These are phyloP conservation scores for Cydonia oblonga DNA, from an alignment of 331 rosid genomes.

Conservation along the genomic window DNA sequence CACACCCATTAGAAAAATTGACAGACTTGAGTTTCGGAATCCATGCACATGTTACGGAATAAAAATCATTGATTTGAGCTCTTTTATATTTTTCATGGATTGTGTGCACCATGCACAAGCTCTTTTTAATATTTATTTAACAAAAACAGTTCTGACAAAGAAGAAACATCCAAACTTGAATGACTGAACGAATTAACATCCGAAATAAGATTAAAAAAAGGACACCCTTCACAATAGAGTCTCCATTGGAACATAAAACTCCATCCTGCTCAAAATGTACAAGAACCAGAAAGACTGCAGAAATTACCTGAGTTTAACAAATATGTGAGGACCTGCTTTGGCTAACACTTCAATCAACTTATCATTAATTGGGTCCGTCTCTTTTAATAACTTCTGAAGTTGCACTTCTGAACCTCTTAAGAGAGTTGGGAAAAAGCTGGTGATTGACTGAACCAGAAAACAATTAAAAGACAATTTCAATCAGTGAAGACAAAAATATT, in stretches of 20 bases:
- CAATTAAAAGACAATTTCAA: constrained; percentile 9
- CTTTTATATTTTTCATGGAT: neutral
- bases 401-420: constrained; percentile 57
- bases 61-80: neutral
- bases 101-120: neutral
- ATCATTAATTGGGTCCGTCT: constrained; percentile 34
- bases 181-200: neutral
- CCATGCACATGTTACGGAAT: neutral
- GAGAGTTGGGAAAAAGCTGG: constrained; percentile 59
- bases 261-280: neutral
- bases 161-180: neutral
- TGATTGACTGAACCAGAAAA: constrained; percentile 44
- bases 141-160: neutral
- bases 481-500: neutral
- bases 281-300: constrained; percentile 9
- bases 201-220: neutral
- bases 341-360: constrained; percentile 56
- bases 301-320: constrained; percentile 57
- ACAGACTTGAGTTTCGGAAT: neutral
- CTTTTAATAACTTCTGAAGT: constrained; percentile 53
- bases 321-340: constrained; percentile 49
- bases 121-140: neutral
- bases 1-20: neutral
- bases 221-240: neutral
- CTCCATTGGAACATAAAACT: neutral